phyloP scores from a whole-genome alignment of 1,284 basidiomycete species.

The Sparassis latifolia region DNA sequence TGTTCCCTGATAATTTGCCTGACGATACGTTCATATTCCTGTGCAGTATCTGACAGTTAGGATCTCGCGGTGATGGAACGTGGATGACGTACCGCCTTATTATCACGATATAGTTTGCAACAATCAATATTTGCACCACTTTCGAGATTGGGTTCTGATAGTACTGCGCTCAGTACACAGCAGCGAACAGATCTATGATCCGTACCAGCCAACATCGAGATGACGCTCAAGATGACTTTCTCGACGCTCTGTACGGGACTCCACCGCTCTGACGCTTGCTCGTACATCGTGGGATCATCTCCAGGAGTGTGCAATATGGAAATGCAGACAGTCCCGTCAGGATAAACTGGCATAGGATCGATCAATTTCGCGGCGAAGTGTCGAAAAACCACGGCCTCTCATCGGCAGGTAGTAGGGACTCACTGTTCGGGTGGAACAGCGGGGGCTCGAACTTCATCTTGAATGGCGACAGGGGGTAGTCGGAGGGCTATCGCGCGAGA shows the following conservation, averaged over 20 bases:
- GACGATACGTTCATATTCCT: constrained; percentile 72
- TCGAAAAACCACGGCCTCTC: too few species aligned
- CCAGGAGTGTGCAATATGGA: constrained; percentile 97
- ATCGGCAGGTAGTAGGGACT: constrained; percentile 20
- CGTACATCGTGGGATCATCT: constrained; percentile 88
- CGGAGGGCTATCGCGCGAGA: constrained; percentile 55
- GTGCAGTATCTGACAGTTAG: constrained; percentile 3
- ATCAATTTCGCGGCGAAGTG: neutral
- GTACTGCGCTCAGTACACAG: too few species aligned
- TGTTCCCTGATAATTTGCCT: constrained; percentile 67
- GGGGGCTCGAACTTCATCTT: constrained; percentile 99
- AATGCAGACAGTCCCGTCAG: constrained; percentile 96
- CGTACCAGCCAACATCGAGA: constrained; percentile 96
- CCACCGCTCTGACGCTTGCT: constrained; percentile 96
- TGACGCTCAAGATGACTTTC: constrained; percentile 92
- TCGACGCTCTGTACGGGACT: constrained; percentile 96
- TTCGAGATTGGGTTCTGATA: constrained; percentile 93
- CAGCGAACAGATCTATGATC: constrained; percentile 6
- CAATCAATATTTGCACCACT: constrained; percentile 98
- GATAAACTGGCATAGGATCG: constrained; percentile 57
- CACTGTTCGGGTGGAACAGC: constrained; percentile 95
- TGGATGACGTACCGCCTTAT: constrained; percentile 43
- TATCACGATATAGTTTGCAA: constrained; percentile 91
- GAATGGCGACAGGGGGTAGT: constrained; percentile 94
- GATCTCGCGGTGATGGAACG: neutral